Evolutionary conservation across 352 stramenopile species (phyloP).

Genomic region (Pythium sp.): DNA sequence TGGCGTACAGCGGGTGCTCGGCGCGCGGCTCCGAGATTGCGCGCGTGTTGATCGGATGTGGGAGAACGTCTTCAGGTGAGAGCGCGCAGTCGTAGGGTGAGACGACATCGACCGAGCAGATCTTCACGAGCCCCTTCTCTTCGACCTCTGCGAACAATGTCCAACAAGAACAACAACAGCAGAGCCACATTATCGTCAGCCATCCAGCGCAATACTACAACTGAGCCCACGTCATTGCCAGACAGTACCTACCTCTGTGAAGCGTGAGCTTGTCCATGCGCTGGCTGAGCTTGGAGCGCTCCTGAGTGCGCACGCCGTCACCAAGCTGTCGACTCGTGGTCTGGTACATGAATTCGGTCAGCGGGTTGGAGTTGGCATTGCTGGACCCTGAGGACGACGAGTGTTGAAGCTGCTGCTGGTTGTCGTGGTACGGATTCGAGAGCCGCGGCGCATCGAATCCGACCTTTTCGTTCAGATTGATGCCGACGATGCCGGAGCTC

Average conservation of each 20-base stretch:
- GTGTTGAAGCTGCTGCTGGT: slow-evolving; percentile 17
- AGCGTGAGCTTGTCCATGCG: slow-evolving; percentile 74
- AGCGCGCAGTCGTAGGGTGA: slow-evolving; percentile 49
- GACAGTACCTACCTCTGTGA: slow-evolving; percentile 40
- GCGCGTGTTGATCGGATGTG: slow-evolving; percentile 49
- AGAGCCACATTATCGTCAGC: not conserved
- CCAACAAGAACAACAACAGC: not conserved
- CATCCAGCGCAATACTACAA: not conserved
- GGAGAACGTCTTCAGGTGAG: slow-evolving; percentile 49
- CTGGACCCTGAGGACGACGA: not conserved
- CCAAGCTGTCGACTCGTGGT: slow-evolving; percentile 58
- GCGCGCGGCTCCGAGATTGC: slow-evolving; percentile 53
- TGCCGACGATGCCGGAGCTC: slow-evolving; percentile 78
- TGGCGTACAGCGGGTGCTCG: slow-evolving; percentile 73
- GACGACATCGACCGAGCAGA: slow-evolving; percentile 56
- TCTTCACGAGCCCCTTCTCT: slow-evolving; percentile 42
- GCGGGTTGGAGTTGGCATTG: slow-evolving; percentile 9
- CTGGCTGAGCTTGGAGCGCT: slow-evolving; percentile 63
- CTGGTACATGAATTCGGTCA: slow-evolving; percentile 83
- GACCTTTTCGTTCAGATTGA: slow-evolving; percentile 68
- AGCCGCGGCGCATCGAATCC: slow-evolving; percentile 59
- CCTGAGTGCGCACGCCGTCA: slow-evolving; percentile 33
- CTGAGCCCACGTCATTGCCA: not conserved
- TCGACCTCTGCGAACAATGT: slow-evolving; percentile 46
- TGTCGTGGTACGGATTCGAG: slow-evolving; percentile 29